Evolutionary conservation across 2,329 filamentous ascomycete species (phyloP).

Genomic region (Penicillium sp.): DNA sequence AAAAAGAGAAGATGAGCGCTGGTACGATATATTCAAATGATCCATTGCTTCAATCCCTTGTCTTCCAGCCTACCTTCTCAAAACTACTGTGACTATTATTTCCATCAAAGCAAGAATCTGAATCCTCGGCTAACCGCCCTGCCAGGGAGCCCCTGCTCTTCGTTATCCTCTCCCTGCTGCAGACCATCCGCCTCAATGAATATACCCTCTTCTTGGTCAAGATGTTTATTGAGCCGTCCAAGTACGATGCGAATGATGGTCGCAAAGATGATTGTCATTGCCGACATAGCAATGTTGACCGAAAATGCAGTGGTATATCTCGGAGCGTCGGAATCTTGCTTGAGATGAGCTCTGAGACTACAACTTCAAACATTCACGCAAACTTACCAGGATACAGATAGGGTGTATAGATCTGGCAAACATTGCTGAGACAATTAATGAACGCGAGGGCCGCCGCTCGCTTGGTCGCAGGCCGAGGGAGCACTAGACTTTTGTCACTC

Average conservation of each 20-base stretch:
- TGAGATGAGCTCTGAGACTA: neutral
- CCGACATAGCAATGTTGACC: slow-evolving; percentile 12
- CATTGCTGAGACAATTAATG: slow-evolving; percentile 17
- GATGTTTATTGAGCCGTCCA: slow-evolving; percentile 14
- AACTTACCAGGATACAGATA: slow-evolving; percentile 18
- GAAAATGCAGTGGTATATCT: slow-evolving; percentile 15
- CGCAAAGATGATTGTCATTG: slow-evolving; percentile 14
- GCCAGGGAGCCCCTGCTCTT: slow-evolving; percentile 16
- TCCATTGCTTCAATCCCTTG: no score
- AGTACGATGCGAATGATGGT: slow-evolving; percentile 16
- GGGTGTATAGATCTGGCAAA: slow-evolving; percentile 17
- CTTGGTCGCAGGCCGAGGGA: slow-evolving; percentile 15
- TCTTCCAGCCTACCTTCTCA: no score
- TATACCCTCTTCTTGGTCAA: slow-evolving; percentile 18
- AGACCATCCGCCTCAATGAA: slow-evolving; percentile 7
- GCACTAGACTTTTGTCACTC: slow-evolving; percentile 3
- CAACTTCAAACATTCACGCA: neutral
- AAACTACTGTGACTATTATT: no score
- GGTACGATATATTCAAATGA: no score
- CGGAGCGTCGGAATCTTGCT: slow-evolving; percentile 18
- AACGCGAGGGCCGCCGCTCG: slow-evolving; percentile 14
- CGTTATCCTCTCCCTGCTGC: slow-evolving; percentile 2
- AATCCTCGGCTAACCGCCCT: slow-evolving; percentile 12
- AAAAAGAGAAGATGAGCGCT: no score
- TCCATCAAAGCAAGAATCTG: slow-evolving; percentile 17